phyloP scores from a whole-genome alignment of 371 early-diverging fungal species.

The Mucor racemosus region DNA sequence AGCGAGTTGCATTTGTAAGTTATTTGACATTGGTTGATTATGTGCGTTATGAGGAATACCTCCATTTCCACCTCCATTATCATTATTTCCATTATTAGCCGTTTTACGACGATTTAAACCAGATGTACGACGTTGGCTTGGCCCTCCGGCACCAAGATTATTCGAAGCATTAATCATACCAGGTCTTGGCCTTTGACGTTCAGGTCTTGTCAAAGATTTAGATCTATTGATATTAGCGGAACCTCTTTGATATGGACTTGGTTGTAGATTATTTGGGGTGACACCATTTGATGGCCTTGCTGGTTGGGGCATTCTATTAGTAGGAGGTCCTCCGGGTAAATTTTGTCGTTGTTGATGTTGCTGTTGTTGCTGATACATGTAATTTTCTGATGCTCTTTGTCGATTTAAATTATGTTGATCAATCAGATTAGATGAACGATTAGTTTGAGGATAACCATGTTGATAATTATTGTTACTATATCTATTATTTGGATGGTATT shows the following conservation, averaged over 20 bases:
- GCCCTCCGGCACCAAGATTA: background rate
- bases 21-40: constrained; percentile 42
- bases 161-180: constrained; percentile 22
- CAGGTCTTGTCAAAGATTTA: constrained; percentile 51
- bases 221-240: constrained; percentile 20
- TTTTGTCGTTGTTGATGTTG: background rate
- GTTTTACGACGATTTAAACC: background rate
- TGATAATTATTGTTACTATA: background rate
- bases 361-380: background rate
- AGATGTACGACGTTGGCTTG: constrained; percentile 4
- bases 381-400: background rate
- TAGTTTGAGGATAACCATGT: background rate
- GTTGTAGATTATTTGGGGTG: background rate
- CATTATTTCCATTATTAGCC: background rate
- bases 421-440: background rate
- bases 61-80: background rate
- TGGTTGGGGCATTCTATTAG: constrained; percentile 12
- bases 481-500: background rate
- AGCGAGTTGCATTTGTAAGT: constrained; percentile 35
- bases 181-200: constrained; percentile 47
- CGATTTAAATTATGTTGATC: background rate
- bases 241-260: constrained; percentile 11
- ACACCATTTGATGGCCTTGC: background rate
- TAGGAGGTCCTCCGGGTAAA: constrained; percentile 2
- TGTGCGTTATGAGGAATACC: background rate